A percentile compares a stretch with the other conserved stretches of the same genome.
phyloP scores from a whole-genome alignment of 2,329 filamentous ascomycete genomes.

The Ophiostoma angusticollis region DNA sequence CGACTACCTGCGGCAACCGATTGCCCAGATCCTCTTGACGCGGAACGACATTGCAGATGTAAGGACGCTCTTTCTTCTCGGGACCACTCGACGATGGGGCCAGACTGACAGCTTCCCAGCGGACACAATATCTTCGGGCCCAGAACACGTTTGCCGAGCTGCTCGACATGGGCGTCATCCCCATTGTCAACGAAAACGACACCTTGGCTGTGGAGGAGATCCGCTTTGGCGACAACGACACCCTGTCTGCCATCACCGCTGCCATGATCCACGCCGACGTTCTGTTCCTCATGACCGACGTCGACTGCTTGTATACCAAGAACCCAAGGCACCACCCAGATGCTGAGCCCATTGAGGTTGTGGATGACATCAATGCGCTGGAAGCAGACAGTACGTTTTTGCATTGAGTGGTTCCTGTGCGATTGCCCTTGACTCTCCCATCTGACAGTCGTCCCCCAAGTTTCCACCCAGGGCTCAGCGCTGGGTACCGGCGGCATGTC shows the following conservation, averaged over 20 bases:
- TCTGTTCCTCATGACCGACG: constrained; percentile 96
- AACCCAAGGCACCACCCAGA: constrained; percentile 80
- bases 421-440: no score
- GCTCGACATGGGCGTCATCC: constrained; percentile 88
- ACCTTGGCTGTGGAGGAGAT: constrained; percentile 95
- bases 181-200: constrained; percentile 98
- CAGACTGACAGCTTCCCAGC: constrained; percentile 30
- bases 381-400: constrained; percentile 57
- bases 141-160: constrained; percentile 89
- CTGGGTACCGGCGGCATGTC: constrained; percentile 94
- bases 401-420: not conserved
- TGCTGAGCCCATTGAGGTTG: constrained; percentile 79
- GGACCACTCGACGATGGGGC: not conserved
- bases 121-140: constrained; percentile 89
- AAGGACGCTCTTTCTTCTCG: constrained; percentile 21
- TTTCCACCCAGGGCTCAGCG: constrained; percentile 77
- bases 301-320: constrained; percentile 93
- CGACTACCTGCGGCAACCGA: constrained; percentile 71
- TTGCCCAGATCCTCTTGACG: constrained; percentile 89
- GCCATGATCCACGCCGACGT: constrained; percentile 96
- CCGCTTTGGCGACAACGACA: constrained; percentile 99
- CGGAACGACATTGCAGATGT: constrained; percentile 93
- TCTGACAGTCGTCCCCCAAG: no score
- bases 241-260: constrained; percentile 87
- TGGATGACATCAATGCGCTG: constrained; percentile 73